phyloP scores from a whole-genome alignment of 2,329 filamentous ascomycete genomes.

The Diplodia corticola region DNA sequence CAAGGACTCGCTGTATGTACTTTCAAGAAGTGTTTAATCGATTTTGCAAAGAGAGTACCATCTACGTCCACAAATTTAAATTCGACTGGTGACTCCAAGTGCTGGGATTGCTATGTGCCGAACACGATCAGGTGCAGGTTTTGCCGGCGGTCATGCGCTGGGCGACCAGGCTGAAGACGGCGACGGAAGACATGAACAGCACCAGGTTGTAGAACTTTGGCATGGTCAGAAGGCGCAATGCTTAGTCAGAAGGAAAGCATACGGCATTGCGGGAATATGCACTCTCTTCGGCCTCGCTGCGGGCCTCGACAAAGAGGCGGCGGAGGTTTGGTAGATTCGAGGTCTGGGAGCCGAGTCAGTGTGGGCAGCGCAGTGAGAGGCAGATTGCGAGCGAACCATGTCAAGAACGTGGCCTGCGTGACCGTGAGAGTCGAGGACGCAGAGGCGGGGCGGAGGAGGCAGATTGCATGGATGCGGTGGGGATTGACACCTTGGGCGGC shows the following conservation, averaged over 20 bases:
- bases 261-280: conserved; percentile 92
- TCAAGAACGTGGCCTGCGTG: background rate
- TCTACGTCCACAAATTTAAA: background rate
- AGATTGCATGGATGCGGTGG: background rate
- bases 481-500: background rate
- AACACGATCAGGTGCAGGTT: background rate
- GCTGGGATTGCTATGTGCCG: no score
- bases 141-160: conserved; percentile 66
- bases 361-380: background rate
- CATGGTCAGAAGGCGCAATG: background rate
- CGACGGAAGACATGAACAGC: conserved; percentile 93
- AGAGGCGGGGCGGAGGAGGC: background rate
- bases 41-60: background rate
- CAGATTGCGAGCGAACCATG: background rate
- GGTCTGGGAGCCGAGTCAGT: conserved; percentile 43
- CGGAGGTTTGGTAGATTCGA: conserved; percentile 91
- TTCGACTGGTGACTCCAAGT: no score
- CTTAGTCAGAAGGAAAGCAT: conserved; percentile 40
- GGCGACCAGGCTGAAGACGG: conserved; percentile 88
- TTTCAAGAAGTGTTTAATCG: background rate
- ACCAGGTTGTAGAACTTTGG: conserved; percentile 94
- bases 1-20: background rate
- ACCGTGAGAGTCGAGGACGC: background rate
- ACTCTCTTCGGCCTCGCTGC: conserved; percentile 90
- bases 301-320: conserved; percentile 90